Evolutionary conservation across 1,139 yeast genomes (phyloP).

Genomic region (Debaryomyces sp.): DNA sequence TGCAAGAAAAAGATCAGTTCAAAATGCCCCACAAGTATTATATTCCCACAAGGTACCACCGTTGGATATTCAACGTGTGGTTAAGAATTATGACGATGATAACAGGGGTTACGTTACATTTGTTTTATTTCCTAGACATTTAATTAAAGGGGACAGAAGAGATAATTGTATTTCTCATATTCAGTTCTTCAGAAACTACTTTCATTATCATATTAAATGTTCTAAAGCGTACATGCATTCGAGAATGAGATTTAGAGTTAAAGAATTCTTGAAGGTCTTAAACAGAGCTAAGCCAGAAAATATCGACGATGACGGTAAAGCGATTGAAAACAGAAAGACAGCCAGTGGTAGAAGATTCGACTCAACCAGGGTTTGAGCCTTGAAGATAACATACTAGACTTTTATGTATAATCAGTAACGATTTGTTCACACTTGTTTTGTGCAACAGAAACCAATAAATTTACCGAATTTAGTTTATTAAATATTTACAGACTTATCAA

Average conservation of each 20-base stretch:
- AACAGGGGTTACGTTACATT: constrained; percentile 76
- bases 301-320: constrained; percentile 65
- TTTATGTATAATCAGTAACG: constrained; percentile 3
- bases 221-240: constrained; percentile 98
- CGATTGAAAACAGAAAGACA: constrained; percentile 70
- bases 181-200: constrained; percentile 90
- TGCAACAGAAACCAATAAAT: background rate
- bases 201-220: constrained; percentile 97
- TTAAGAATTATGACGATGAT: constrained; percentile 43
- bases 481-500: constrained; percentile 8
- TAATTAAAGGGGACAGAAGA: constrained; percentile 69
- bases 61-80: constrained; percentile 64
- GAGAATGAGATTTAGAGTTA: constrained; percentile 94
- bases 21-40: constrained; percentile 97
- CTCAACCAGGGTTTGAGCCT: constrained; percentile 16
- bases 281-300: constrained; percentile 97
- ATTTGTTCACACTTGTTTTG: background rate
- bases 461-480: constrained; percentile 3
- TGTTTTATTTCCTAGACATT: constrained; percentile 74
- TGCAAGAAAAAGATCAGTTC: constrained; percentile 94
- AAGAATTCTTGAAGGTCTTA: constrained; percentile 90
- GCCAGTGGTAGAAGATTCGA: constrained; percentile 83
- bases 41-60: constrained; percentile 93
- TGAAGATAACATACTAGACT: background rate
- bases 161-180: constrained; percentile 88